phyloP scores from a whole-genome alignment of 306 rosid species.

The Pterocarpus macrocarpus region DNA sequence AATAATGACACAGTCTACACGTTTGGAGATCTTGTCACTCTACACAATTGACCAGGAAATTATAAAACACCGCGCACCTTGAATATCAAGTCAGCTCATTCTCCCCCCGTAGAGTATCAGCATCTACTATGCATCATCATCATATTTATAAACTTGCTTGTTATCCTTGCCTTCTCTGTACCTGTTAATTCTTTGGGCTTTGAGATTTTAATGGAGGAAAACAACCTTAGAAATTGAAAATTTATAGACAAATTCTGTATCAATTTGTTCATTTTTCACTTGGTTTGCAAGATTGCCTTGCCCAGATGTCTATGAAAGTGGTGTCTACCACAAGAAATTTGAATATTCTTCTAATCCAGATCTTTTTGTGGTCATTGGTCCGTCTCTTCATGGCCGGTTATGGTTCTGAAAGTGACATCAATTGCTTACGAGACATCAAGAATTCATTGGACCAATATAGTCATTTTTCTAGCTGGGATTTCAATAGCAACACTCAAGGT shows the following conservation, averaged over 20 bases:
- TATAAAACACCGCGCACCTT: not conserved
- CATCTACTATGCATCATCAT: not conserved
- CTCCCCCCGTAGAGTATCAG: not conserved
- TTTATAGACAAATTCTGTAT: constrained; percentile 1
- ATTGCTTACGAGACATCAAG: constrained; percentile 48
- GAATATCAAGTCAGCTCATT: not conserved
- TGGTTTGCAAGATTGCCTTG: too few species aligned
- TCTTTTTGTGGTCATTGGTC: constrained; percentile 23
- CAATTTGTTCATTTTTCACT: constrained; percentile 24
- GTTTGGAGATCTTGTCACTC: not conserved
- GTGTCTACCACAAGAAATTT: not conserved
- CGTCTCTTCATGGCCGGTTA: constrained; percentile 13
- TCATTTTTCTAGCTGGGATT: constrained; percentile 34
- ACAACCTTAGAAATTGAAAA: not conserved
- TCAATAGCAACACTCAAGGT: constrained; percentile 9
- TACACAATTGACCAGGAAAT: constrained; percentile 5
- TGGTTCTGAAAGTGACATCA: constrained; percentile 21
- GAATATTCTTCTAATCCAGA: not conserved
- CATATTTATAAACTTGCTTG: not conserved
- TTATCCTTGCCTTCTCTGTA: not conserved
- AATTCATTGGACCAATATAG: constrained; percentile 38
- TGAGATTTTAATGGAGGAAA: not conserved
- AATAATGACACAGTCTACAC: constrained; percentile 2
- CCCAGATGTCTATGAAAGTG: constrained; percentile 5
- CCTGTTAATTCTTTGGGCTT: constrained; percentile 5